A percentile compares a stretch with the other conserved stretches of the same genome.
Conservation (phyloP, 352 stramenopile genomes). For the Phytophthora sp. region DNA sequence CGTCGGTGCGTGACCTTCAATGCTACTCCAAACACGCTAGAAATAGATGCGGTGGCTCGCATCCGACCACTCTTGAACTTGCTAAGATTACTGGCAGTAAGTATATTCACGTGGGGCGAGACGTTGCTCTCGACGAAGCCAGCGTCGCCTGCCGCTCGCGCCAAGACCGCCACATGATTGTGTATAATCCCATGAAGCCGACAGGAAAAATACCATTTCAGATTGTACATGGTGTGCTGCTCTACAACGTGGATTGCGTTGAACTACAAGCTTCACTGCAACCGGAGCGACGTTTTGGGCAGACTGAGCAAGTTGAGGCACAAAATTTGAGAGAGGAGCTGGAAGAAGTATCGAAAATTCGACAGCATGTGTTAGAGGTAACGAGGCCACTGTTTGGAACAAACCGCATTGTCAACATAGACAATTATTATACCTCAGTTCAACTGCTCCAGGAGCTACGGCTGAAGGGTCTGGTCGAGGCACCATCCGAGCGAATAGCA, state of each 20-base stretch:
- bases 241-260: neutral
- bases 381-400: no score
- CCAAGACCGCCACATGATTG: neutral
- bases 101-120: neutral
- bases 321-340: no score
- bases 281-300: neutral
- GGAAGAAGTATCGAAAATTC: neutral
- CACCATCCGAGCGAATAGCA: neutral
- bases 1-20: neutral
- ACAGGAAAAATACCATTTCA: neutral
- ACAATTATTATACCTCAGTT: neutral
- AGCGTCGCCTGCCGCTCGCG: neutral
- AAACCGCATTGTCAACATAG: no score
- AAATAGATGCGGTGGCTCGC: neutral
- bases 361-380: neutral
- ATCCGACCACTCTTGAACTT: neutral
- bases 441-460: neutral
- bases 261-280: constrained; percentile 7
- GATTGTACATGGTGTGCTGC: neutral
- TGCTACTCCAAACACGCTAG: neutral
- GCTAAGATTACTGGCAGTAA: neutral
- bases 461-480: neutral
- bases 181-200: neutral
- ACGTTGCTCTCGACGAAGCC: neutral
- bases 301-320: no score